These are phyloP conservation scores for Trichopus zeylanicus DNA, from an alignment of 116 monocot species.

Conservation along the genomic window DNA sequence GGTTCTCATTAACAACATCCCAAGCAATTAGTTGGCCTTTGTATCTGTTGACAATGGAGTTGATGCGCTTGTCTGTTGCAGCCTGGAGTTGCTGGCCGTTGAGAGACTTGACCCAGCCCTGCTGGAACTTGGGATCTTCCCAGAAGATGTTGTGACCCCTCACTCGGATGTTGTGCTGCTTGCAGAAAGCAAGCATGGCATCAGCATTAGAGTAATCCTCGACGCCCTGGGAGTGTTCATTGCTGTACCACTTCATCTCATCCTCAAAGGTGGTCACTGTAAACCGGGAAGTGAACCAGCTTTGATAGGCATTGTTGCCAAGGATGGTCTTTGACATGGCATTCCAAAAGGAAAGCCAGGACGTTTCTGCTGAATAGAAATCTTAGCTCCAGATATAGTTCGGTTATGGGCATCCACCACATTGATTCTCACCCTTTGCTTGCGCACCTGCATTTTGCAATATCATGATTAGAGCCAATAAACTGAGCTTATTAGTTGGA, in stretches of 20 bases:
- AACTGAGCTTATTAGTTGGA: no score
- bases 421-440: constrained; percentile 26
- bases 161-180: constrained; percentile 33
- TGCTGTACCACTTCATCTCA: constrained; percentile 89
- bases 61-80: constrained; percentile 21
- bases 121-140: constrained; percentile 42
- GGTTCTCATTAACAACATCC: constrained; percentile 82
- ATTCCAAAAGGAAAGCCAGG: constrained; percentile 44
- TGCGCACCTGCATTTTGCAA: constrained; percentile 21
- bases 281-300: constrained; percentile 67
- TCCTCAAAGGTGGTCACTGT: constrained; percentile 54
- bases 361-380: constrained; percentile 32
- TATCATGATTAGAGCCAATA: no score
- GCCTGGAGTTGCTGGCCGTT: constrained; percentile 16
- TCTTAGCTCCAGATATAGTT: constrained; percentile 21
- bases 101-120: constrained; percentile 38
- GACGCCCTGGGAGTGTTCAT: constrained; percentile 16
- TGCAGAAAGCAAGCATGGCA: constrained; percentile 50
- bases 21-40: constrained; percentile 44
- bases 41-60: constrained; percentile 47
- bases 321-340: constrained; percentile 30
- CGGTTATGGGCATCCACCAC: constrained; percentile 26
- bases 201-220: constrained; percentile 47
- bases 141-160: constrained; percentile 73
- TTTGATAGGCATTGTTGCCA: constrained; percentile 40